Conservation (phyloP, 257 asterid species). For the Ilex aquifolium region DNA sequence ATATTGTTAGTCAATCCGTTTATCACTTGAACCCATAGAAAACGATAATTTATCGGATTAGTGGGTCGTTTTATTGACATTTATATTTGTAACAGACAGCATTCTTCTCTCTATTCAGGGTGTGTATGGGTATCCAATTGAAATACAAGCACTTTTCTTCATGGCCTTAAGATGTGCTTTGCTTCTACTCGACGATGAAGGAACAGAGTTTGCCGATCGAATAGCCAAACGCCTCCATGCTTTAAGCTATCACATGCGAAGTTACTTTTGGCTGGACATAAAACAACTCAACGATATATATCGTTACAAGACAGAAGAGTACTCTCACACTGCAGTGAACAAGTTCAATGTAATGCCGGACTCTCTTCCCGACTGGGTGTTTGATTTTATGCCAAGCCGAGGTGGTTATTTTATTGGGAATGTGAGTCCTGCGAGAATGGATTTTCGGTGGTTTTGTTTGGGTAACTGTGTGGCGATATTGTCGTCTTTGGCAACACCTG, state of each 20-base stretch:
- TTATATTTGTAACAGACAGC: too few species aligned
- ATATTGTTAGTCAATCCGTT: too few species aligned
- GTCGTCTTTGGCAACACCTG: conserved; percentile 82
- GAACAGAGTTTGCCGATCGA: conserved; percentile 49
- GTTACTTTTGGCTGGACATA: conserved; percentile 83
- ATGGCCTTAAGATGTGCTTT: conserved; percentile 85
- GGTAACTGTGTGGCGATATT: conserved; percentile 81
- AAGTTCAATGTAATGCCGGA: conserved; percentile 93
- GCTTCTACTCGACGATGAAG: conserved; percentile 65
- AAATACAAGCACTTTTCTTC: conserved; percentile 83
- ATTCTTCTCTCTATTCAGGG: conserved; percentile 40
- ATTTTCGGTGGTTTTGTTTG: conserved; percentile 88
- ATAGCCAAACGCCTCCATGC: conserved; percentile 74
- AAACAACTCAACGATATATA: conserved; percentile 78
- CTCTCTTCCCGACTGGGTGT: conserved; percentile 87
- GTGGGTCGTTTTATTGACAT: too few species aligned
- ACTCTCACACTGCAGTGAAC: conserved; percentile 90
- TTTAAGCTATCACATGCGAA: conserved; percentile 81
- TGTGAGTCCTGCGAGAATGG: conserved; percentile 90
- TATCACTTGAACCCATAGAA: too few species aligned
- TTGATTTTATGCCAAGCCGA: conserved; percentile 80
- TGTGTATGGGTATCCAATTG: conserved; percentile 84
- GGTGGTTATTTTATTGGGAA: conserved; percentile 91
- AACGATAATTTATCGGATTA: too few species aligned
- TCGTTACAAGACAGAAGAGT: conserved; percentile 85